Percentiles rank a stretch among this genome's conserved stretches.
These are phyloP conservation scores for Phytophthora uliginosa DNA, from an alignment of 352 stramenopile genomes.

Conservation along the genomic window DNA sequence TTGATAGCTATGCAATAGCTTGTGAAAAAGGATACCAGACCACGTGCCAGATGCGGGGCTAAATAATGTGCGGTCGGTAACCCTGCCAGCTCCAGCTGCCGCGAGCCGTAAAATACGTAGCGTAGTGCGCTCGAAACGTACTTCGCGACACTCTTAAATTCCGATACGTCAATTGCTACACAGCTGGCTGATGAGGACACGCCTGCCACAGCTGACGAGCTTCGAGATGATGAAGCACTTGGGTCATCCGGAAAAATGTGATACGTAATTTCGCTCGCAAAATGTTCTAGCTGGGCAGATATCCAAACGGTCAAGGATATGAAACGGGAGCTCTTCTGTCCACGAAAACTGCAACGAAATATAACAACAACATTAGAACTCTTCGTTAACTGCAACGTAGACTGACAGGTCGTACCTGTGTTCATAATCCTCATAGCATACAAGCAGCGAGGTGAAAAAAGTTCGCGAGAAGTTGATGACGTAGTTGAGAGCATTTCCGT, in stretches of 20 bases:
- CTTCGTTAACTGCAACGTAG: not conserved
- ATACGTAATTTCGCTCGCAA: slow-evolving; percentile 75
- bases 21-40: slow-evolving; percentile 65
- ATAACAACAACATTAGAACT: slow-evolving; percentile 4
- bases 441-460: slow-evolving; percentile 88
- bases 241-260: slow-evolving; percentile 80
- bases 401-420: slow-evolving; percentile 48
- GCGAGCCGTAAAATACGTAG: slow-evolving; percentile 86
- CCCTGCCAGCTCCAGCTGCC: slow-evolving; percentile 82
- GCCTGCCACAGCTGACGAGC: slow-evolving; percentile 16
- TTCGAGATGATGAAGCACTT: slow-evolving; percentile 34
- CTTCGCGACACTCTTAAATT: slow-evolving; percentile 84
- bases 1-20: slow-evolving; percentile 81
- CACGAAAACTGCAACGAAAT: slow-evolving; percentile 61
- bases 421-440: slow-evolving; percentile 87
- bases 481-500: slow-evolving; percentile 82
- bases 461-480: slow-evolving; percentile 86
- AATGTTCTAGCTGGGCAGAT: slow-evolving; percentile 79
- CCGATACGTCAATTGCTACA: slow-evolving; percentile 71
- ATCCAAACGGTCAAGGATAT: slow-evolving; percentile 87
- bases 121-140: slow-evolving; percentile 79
- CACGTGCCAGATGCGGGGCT: slow-evolving; percentile 68
- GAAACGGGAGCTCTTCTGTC: slow-evolving; percentile 80
- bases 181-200: slow-evolving; percentile 26
- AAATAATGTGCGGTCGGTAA: slow-evolving; percentile 82